A percentile compares a stretch with the other conserved stretches of the same genome.
Evolutionary conservation across 495 filamentous ascomycete genomes (phyloP).

Genomic region (Glutinoglossum americanum): DNA sequence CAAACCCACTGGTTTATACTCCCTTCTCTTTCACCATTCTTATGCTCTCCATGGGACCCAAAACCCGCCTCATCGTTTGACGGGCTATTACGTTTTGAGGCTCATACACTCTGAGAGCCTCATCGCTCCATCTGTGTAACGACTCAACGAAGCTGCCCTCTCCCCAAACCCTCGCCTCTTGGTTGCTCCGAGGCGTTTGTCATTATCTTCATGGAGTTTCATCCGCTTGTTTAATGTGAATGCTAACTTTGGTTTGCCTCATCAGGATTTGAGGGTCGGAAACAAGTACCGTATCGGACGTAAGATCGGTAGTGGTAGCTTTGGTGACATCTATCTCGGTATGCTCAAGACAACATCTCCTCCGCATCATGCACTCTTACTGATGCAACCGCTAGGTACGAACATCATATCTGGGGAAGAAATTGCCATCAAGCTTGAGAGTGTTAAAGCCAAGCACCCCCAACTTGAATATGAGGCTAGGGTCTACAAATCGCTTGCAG

Average conservation of each 20-base stretch:
- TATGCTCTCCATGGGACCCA: background rate
- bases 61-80: background rate
- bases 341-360: conserved; percentile 1
- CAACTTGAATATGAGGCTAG: conserved; percentile 99
- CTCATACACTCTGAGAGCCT: background rate
- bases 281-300: conserved; percentile 99
- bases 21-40: conserved; percentile 3
- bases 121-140: background rate
- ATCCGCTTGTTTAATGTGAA: background rate
- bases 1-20: conserved; percentile 1
- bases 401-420: conserved; percentile 99
- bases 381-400: conserved; percentile 36
- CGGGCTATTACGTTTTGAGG: background rate
- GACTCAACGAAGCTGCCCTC: background rate
- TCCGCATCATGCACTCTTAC: background rate
- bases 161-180: background rate
- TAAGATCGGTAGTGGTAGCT: conserved; percentile 96
- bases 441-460: conserved; percentile 98
- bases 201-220: background rate
- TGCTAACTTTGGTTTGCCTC: background rate
- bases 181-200: background rate
- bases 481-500: conserved; percentile 97
- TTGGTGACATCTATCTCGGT: conserved; percentile 98
- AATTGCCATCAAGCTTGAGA: conserved; percentile 99
- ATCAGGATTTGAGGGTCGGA: conserved; percentile 90